Percentiles rank a stretch among this genome's conserved stretches.
Evolutionary conservation across 2,329 filamentous ascomycete species (phyloP).

Genomic region (Paraphoma chrysanthemicola): DNA sequence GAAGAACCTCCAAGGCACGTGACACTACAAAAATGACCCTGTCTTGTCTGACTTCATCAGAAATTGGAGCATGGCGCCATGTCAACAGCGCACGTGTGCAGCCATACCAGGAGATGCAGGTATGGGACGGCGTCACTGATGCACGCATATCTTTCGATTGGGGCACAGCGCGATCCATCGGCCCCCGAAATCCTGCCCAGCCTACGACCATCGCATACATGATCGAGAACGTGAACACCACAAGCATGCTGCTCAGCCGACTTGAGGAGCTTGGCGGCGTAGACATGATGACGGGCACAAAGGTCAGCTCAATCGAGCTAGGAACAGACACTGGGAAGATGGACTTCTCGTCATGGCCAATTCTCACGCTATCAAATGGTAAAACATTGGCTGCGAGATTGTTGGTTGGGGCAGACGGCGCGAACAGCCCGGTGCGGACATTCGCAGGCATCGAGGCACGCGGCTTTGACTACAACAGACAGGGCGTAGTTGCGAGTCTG

Average conservation of each 20-base stretch:
- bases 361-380: slow-evolving; percentile 75
- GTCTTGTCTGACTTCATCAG: slow-evolving; percentile 31
- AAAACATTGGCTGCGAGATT: slow-evolving; percentile 78
- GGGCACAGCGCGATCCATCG: slow-evolving; percentile 54
- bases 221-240: slow-evolving; percentile 93
- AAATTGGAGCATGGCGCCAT: slow-evolving; percentile 85
- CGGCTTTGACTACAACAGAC: slow-evolving; percentile 92
- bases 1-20: slow-evolving; percentile 71
- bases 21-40: background rate
- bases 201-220: slow-evolving; percentile 84
- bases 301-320: slow-evolving; percentile 79
- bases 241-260: slow-evolving; percentile 75
- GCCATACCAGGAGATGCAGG: slow-evolving; percentile 94
- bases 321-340: slow-evolving; percentile 71
- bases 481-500: slow-evolving; percentile 91
- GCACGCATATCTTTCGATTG: slow-evolving; percentile 90
- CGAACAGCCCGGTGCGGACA: slow-evolving; percentile 88
- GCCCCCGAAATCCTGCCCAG: slow-evolving; percentile 50
- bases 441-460: slow-evolving; percentile 86
- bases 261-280: slow-evolving; percentile 73
- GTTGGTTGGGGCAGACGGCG: slow-evolving; percentile 90
- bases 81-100: slow-evolving; percentile 77
- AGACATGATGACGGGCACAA: slow-evolving; percentile 76
- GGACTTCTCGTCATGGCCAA: slow-evolving; percentile 86
- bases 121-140: slow-evolving; percentile 93